Conservation (phyloP, 176 grass and related monocot species). For the Panicum miliaceum region DNA sequence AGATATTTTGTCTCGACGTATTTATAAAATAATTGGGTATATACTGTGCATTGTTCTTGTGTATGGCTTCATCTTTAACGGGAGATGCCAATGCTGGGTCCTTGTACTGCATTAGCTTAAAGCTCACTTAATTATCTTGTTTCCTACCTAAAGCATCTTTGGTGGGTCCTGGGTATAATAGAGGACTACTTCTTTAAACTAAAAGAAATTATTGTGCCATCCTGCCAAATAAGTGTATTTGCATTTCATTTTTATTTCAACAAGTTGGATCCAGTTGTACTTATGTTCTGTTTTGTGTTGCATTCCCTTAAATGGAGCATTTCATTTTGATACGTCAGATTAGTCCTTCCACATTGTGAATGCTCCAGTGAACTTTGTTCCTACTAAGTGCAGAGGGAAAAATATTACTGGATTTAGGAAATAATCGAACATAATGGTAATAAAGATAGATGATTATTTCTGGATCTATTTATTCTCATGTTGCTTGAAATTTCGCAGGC, state of each 20-base stretch:
- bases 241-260: constrained; percentile 7
- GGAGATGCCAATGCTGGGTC: neutral
- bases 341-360: constrained; percentile 14
- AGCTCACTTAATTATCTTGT: constrained; percentile 6
- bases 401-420: constrained; percentile 10
- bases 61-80: constrained; percentile 5
- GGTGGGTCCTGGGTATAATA: neutral
- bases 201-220: neutral
- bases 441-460: constrained; percentile 4
- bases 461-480: constrained; percentile 32
- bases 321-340: neutral
- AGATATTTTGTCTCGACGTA: neutral
- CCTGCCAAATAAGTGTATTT: neutral
- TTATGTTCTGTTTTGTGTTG: neutral
- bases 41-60: neutral
- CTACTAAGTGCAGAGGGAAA: neutral
- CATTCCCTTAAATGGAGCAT: neutral
- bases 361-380: constrained; percentile 17
- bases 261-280: neutral
- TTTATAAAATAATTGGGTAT: neutral
- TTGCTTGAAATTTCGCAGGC: constrained; percentile 48
- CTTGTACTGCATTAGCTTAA: neutral
- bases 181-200: neutral
- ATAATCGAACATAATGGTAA: neutral
- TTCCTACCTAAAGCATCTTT: constrained; percentile 17